Conservation (phyloP, 371 early-diverging fungal genomes). For the Rhizopus sp. region DNA sequence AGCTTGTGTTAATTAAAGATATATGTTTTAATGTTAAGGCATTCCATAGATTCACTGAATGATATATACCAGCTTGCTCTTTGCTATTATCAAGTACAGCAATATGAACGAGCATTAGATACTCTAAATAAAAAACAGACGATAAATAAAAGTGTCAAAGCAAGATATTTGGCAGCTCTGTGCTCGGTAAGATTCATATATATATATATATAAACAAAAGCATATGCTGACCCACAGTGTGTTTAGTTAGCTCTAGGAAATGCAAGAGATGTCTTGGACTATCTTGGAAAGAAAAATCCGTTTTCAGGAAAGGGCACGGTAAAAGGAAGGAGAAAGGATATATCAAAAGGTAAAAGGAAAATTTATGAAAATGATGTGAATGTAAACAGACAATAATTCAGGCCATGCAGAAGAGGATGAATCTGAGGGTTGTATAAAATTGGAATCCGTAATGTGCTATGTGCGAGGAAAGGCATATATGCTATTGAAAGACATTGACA, state of each 20-base stretch:
- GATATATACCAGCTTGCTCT: constrained; percentile 65
- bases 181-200: constrained; percentile 52
- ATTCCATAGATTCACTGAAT: constrained; percentile 48
- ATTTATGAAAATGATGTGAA: background rate
- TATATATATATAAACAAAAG: too few species aligned
- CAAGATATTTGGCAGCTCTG: constrained; percentile 63
- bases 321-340: constrained; percentile 2
- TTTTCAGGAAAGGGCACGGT: constrained; percentile 33
- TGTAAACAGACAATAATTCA: background rate
- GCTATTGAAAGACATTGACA: constrained; percentile 47
- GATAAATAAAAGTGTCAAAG: constrained; percentile 55
- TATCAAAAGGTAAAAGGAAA: background rate
- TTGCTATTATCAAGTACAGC: constrained; percentile 58
- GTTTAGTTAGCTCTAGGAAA: constrained; percentile 57
- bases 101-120: constrained; percentile 62
- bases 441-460: constrained; percentile 68
- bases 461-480: constrained; percentile 63
- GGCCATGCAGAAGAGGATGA: constrained; percentile 4
- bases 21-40: background rate
- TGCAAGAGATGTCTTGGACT: constrained; percentile 61
- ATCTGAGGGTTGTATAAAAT: constrained; percentile 29
- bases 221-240: constrained; percentile 1
- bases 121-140: constrained; percentile 53
- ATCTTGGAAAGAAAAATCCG: constrained; percentile 60
- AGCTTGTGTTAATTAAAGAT: background rate